Base-by-base conservation (phyloP, 352 stramenopile species). In the Globisporangium cystogenes region DNA sequence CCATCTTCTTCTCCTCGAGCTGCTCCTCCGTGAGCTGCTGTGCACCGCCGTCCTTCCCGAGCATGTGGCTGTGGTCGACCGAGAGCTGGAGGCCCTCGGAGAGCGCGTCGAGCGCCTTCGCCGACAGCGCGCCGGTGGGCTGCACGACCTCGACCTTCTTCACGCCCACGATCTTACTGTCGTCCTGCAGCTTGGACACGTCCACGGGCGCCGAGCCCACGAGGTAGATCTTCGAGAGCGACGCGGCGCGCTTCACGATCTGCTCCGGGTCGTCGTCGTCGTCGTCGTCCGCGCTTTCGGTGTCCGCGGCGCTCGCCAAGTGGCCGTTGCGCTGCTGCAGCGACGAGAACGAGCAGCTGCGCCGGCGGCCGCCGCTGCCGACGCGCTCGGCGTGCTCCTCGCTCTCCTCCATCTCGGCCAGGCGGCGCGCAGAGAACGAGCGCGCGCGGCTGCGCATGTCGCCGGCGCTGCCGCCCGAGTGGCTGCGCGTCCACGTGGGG, bases 1-100 rank as follows among this genome's bases (percentile, higher is more conserved):
- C 83, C 83, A 94, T 92, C 52, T 86, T 82, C 60, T 91, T 87
- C 64, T 94, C 83, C 56, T 91, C 83, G 24, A 92, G 51, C 48
- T 94, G 71, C 52, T 87, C 83, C 47, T 94, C 81, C 1, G 74
- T 90, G 14, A 88, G 56, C 36, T 84, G 68, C 37, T 59, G 56
- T 10, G 65, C 45, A 8, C 65, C 59, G 7, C 54, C 36, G 12
- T 55, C 51, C 26, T 55, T 33, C 6, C 45, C 27, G 40, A 51
- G 57, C 62, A 76, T 71, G 20, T 64, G 62, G 37, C 56, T 72
- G 41, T 79, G 82, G 29, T 90, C 80, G n/a, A 88, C 68, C 2
- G 74, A 87, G 16, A 87, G 53, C 55, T 92, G 81, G 27, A 94
- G 54, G 0, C 83, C 83, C 45, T 87, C 79, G 1, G 79, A 90